Conservation (phyloP, 495 filamentous ascomycete genomes). For the Astrocystis sublimbata region DNA sequence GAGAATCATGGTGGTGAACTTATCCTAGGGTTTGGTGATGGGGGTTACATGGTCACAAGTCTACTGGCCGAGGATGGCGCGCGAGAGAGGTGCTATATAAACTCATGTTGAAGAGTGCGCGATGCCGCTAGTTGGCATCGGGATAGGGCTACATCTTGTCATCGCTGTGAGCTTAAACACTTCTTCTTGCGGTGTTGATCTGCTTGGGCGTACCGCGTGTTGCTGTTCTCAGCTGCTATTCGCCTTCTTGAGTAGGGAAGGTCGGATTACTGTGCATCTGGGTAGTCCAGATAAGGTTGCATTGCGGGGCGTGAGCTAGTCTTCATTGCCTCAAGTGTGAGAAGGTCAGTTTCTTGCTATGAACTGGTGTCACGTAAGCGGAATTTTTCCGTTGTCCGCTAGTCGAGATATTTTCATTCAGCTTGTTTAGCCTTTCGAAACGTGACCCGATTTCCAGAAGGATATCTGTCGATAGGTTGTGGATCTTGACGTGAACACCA, state of each 20-base stretch:
- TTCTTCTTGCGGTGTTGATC: background rate
- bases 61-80: background rate
- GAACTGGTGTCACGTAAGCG: background rate
- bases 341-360: background rate
- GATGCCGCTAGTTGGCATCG: background rate
- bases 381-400: conserved; percentile 6
- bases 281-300: background rate
- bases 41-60: background rate
- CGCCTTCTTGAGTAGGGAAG: background rate
- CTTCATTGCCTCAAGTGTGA: background rate
- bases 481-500: too few relatives aligned
- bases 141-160: conserved; percentile 1
- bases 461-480: too few relatives aligned
- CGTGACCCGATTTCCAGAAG: too few relatives aligned
- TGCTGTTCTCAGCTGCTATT: background rate
- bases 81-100: background rate
- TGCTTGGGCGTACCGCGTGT: background rate
- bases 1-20: background rate
- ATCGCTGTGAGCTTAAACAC: background rate
- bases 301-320: background rate
- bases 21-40: background rate
- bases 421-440: too few relatives aligned
- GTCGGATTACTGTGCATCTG: background rate
- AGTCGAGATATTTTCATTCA: background rate
- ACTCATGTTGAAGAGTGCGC: background rate